phyloP scores from a whole-genome alignment of 768 basidiomycete genomes.

The Tylopilus sp. region DNA sequence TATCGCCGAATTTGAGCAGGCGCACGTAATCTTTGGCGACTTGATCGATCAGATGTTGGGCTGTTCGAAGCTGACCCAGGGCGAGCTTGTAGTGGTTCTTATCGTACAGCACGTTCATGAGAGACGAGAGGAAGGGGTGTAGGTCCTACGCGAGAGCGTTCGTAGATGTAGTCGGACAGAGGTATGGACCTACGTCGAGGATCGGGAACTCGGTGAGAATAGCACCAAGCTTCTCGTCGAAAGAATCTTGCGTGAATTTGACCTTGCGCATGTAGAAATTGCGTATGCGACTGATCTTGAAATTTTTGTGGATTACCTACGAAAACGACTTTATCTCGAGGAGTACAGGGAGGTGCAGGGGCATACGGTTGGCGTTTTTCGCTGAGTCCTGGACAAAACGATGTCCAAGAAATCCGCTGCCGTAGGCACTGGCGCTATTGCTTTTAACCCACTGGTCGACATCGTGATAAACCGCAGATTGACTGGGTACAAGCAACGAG shows the following conservation, averaged over 20 bases:
- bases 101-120: slow-evolving; percentile 99
- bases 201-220: slow-evolving; percentile 97
- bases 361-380: slow-evolving; percentile 91
- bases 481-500: background rate
- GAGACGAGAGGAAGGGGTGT: slow-evolving; percentile 92
- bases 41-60: slow-evolving; percentile 93
- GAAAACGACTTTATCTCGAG: background rate
- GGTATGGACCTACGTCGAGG: slow-evolving; percentile 71
- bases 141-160: slow-evolving; percentile 54
- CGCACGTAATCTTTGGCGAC: slow-evolving; percentile 97
- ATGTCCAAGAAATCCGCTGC: slow-evolving; percentile 94
- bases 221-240: slow-evolving; percentile 91
- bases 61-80: slow-evolving; percentile 93
- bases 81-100: slow-evolving; percentile 99
- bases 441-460: slow-evolving; percentile 91
- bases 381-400: slow-evolving; percentile 88
- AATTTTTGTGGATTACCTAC: slow-evolving; percentile 98
- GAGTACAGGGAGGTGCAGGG: background rate
- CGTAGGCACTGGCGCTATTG: slow-evolving; percentile 97
- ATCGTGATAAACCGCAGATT: slow-evolving; percentile 32
- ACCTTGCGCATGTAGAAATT: slow-evolving; percentile 99
- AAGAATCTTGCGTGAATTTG: slow-evolving; percentile 96
- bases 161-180: background rate
- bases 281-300: slow-evolving; percentile 98
- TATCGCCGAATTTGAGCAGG: slow-evolving; percentile 96